These are phyloP conservation scores for Medicago arabica DNA, from an alignment of 306 rosid genomes.

Conservation along the genomic window DNA sequence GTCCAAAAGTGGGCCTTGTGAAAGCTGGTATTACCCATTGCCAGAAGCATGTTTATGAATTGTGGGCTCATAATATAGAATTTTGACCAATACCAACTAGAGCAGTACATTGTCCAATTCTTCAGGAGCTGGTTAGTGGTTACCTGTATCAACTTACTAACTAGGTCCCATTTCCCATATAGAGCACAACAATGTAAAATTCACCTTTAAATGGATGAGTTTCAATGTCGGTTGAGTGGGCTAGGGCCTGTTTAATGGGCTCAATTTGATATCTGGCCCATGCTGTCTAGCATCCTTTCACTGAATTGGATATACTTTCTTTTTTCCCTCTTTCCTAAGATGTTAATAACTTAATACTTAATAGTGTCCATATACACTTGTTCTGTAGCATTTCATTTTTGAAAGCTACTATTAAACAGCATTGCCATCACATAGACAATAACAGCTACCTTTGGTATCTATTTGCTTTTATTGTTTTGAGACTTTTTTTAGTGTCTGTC, in stretches of 20 bases:
- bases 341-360: slow-evolving; percentile 10
- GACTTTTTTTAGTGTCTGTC: slow-evolving; percentile 22
- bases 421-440: slow-evolving; percentile 36
- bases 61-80: slow-evolving; percentile 47
- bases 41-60: slow-evolving; percentile 42
- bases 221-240: slow-evolving; percentile 62
- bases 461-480: slow-evolving; percentile 24
- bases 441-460: slow-evolving; percentile 40
- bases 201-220: slow-evolving; percentile 43
- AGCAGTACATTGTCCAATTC: slow-evolving; percentile 54
- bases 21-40: slow-evolving; percentile 62
- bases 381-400: slow-evolving; percentile 37
- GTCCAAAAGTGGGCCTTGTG: slow-evolving; percentile 57
- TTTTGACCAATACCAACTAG: slow-evolving; percentile 38
- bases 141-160: slow-evolving; percentile 42
- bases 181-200: slow-evolving; percentile 20
- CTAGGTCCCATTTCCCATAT: slow-evolving; percentile 50
- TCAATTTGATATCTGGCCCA: slow-evolving; percentile 59
- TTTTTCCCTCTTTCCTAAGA: slow-evolving; percentile 38
- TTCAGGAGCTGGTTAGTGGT: slow-evolving; percentile 64
- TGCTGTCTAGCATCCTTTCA: slow-evolving; percentile 51
- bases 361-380: slow-evolving; percentile 49
- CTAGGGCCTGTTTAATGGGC: slow-evolving; percentile 48
- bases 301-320: slow-evolving; percentile 56
- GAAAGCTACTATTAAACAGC: slow-evolving; percentile 28